These are phyloP conservation scores for Sextonia rubra DNA, from an alignment of 164 flowering plant species.

Conservation along the genomic window DNA sequence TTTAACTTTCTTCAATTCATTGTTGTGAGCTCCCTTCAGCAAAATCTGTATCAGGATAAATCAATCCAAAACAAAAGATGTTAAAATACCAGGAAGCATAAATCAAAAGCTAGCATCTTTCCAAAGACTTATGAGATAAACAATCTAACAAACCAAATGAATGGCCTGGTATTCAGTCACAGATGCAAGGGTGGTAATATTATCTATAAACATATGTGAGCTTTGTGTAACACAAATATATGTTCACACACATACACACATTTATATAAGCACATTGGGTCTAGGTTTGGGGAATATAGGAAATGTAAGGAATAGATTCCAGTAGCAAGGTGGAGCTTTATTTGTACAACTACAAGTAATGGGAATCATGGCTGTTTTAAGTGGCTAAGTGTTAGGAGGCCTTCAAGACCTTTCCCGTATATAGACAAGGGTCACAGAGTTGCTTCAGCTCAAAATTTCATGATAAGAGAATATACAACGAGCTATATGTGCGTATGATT, in stretches of 20 bases:
- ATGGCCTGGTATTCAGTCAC: neutral
- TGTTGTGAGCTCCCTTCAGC: slow-evolving; percentile 79
- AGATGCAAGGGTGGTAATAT: neutral
- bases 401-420: no score
- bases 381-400: no score
- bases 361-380: no score
- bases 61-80: neutral
- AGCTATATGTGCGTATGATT: neutral
- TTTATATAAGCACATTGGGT: no score
- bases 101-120: neutral
- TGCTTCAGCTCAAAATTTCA: neutral
- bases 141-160: neutral
- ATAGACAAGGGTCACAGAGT: neutral
- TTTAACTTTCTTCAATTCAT: slow-evolving; percentile 80
- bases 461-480: neutral
- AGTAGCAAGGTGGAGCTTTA: no score
- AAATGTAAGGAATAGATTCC: no score
- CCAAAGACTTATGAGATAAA: no score
- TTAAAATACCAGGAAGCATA: neutral
- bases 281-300: no score
- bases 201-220: neutral
- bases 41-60: slow-evolving; percentile 56
- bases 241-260: no score
- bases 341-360: no score
- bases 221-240: neutral